phyloP scores from a whole-genome alignment of 345 rosid species.

The Hibiscus trionum region DNA sequence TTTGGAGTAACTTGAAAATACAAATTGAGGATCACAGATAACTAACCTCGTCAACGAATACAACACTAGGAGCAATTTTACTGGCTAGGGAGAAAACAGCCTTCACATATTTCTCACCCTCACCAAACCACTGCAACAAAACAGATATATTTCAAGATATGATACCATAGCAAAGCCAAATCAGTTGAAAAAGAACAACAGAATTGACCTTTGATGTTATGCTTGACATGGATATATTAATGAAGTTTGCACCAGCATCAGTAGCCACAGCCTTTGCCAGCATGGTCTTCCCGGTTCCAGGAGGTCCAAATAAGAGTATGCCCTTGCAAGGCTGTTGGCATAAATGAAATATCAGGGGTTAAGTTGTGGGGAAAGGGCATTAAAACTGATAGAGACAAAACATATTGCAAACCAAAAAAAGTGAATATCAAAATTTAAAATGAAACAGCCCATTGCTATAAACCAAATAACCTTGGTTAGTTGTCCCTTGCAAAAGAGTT shows the following conservation, averaged over 20 bases:
- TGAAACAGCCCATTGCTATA: too few species aligned
- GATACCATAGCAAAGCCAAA: not conserved
- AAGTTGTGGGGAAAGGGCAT: too few species aligned
- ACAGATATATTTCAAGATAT: slow-evolving; percentile 6
- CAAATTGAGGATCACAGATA: slow-evolving; percentile 7
- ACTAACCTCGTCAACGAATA: slow-evolving; percentile 85
- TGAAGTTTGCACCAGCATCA: slow-evolving; percentile 93
- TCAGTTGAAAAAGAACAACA: not conserved
- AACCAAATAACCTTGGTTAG: slow-evolving; percentile 52
- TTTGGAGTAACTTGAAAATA: not conserved
- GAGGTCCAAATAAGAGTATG: slow-evolving; percentile 85
- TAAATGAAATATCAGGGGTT: too few species aligned
- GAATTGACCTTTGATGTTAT: slow-evolving; percentile 69
- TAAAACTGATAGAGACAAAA: too few species aligned
- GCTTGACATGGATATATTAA: slow-evolving; percentile 84
- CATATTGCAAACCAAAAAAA: too few species aligned
- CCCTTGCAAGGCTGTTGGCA: slow-evolving; percentile 75
- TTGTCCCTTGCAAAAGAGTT: slow-evolving; percentile 82
- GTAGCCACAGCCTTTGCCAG: slow-evolving; percentile 95
- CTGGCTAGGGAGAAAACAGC: slow-evolving; percentile 86
- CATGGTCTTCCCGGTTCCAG: slow-evolving; percentile 96
- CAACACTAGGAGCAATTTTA: slow-evolving; percentile 76
- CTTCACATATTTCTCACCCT: slow-evolving; percentile 87
- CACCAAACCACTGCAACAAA: slow-evolving; percentile 84
- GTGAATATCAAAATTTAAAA: too few species aligned